Evolutionary conservation across 768 basidiomycete species (phyloP).

Genomic region (Coprinopsis strossmayeri): DNA sequence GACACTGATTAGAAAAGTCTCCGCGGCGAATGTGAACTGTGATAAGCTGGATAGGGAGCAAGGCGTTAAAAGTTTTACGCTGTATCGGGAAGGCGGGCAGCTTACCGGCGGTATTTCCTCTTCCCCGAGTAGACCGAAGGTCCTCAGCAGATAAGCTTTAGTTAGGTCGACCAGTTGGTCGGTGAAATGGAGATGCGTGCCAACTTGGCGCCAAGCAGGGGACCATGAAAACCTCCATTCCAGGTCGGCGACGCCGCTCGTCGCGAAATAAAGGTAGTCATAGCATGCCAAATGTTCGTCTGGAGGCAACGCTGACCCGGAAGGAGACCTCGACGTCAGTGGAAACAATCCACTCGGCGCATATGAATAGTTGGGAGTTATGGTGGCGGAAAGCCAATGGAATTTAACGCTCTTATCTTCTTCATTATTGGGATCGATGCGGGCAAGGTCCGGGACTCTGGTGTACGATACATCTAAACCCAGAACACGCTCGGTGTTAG

Average conservation of each 20-base stretch:
- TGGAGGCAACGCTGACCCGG: conserved; percentile 20
- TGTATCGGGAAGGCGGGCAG: conserved; percentile 1
- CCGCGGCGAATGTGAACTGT: conserved; percentile 41
- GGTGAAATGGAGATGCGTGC: conserved; percentile 29
- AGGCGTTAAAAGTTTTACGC: too few relatives aligned
- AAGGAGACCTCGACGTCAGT: conserved; percentile 18
- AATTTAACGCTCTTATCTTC: conserved; percentile 21
- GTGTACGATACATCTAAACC: conserved; percentile 32
- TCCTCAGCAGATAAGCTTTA: conserved; percentile 23
- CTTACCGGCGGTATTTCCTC: conserved; percentile 28
- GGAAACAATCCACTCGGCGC: conserved; percentile 16
- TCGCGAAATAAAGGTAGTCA: conserved; percentile 27
- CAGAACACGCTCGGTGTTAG: conserved; percentile 23
- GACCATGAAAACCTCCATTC: conserved; percentile 32
- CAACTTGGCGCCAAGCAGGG: conserved; percentile 37
- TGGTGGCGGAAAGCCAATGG: conserved; percentile 23
- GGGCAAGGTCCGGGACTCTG: conserved; percentile 21
- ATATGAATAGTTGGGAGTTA: conserved; percentile 20
- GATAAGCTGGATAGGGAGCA: conserved; percentile 31
- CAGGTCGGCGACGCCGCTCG: conserved; percentile 20
- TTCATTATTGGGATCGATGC: conserved; percentile 15
- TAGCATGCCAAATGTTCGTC: conserved; percentile 27
- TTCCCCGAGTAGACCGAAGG: conserved; percentile 12
- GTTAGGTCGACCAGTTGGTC: conserved; percentile 23
- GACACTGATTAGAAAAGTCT: conserved; percentile 33